Percentiles rank a stretch among this genome's conserved stretches.
phyloP scores from a whole-genome alignment of 352 stramenopile species.

The Globisporangium abappressorium region DNA sequence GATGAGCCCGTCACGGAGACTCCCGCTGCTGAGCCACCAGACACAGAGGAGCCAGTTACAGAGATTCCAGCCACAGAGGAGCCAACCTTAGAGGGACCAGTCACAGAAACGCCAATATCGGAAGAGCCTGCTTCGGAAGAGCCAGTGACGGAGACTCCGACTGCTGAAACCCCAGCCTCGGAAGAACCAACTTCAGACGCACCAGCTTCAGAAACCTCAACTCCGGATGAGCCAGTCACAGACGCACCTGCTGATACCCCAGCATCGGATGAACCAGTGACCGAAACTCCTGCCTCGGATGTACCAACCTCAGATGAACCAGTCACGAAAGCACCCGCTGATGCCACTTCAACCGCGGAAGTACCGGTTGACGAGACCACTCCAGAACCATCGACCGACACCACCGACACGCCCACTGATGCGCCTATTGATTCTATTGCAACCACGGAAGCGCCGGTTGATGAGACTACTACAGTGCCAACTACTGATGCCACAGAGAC shows the following conservation, averaged over 20 bases:
- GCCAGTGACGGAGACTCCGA: neutral
- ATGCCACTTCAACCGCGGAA: neutral
- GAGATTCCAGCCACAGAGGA: neutral
- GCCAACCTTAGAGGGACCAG: neutral
- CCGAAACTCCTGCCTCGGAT: neutral
- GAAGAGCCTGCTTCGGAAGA: neutral
- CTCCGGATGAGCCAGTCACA: no score
- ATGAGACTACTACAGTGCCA: neutral
- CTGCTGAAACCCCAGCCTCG: neutral
- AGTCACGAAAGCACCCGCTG: neutral
- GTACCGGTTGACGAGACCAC: neutral
- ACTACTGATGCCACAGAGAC: neutral
- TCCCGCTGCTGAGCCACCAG: neutral
- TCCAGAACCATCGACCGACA: neutral
- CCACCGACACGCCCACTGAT: neutral
- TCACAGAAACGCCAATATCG: neutral
- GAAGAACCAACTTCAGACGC: neutral
- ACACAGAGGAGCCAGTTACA: neutral
- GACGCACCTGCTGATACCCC: no score
- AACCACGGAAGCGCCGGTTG: neutral
- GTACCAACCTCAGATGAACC: neutral
- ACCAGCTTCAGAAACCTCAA: neutral
- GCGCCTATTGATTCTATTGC: neutral
- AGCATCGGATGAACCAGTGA: neutral
- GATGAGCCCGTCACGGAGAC: neutral